These are phyloP conservation scores for Mesotaenium endlicherianum DNA, from an alignment of 139 green algal species.

Conservation along the genomic window DNA sequence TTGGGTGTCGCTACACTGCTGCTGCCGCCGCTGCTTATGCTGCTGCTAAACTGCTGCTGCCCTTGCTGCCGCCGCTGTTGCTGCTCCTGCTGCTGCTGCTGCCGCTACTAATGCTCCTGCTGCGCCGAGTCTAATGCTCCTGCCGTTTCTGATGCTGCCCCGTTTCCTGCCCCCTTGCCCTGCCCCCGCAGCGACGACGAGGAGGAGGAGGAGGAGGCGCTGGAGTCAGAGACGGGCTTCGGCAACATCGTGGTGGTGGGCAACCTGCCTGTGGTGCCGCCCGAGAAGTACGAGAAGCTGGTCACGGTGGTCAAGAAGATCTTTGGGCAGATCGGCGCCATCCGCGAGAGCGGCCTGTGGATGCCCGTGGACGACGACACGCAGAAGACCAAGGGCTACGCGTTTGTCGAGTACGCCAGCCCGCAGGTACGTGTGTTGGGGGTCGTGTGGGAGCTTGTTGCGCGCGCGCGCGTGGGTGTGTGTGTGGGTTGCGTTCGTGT, in stretches of 20 bases:
- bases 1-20: background rate
- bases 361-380: conserved; percentile 81
- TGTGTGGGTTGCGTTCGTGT: background rate
- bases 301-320: conserved; percentile 84
- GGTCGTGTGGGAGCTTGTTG: no score
- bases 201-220: conserved; percentile 74
- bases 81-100: background rate
- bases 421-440: conserved; percentile 42
- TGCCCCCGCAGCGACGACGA: conserved; percentile 72
- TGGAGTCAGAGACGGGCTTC: conserved; percentile 88
- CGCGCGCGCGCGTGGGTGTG: background rate
- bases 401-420: conserved; percentile 88
- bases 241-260: conserved; percentile 92
- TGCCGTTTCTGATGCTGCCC: background rate
- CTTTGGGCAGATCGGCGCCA: conserved; percentile 76
- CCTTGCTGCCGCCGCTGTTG: background rate
- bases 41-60: background rate
- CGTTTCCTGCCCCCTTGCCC: background rate
- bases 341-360: conserved; percentile 74
- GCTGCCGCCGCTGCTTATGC: background rate
- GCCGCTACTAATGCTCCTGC: no score
- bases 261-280: conserved; percentile 81
- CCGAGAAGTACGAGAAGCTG: conserved; percentile 96
- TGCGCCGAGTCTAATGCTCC: background rate
- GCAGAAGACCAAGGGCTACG: conserved; percentile 83